Base-by-base conservation (phyloP, 768 basidiomycete species). In the Agaricus blazei region DNA sequence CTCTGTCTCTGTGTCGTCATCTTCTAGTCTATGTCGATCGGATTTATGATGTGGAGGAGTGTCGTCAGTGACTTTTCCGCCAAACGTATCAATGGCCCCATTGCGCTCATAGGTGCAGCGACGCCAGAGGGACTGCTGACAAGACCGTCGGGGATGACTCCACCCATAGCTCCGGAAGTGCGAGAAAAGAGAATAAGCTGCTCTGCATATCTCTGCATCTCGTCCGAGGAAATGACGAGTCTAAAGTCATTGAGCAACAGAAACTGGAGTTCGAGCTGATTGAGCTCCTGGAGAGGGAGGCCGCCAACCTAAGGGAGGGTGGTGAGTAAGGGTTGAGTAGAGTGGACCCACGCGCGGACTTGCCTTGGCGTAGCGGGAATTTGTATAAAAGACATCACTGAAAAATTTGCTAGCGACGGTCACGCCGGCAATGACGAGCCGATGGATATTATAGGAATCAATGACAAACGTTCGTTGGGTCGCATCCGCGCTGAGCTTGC, bases 391-490 rank as follows among this genome's bases (percentile, higher is more conserved):
- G 3, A 99, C 93, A 68, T 98, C 97, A 53, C 87, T 90, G 67
- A 98, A 98, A 68, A 98, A 99, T 71, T 99, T 99, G 75, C 90
- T 93, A 24, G 96, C 96, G n/a, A 99, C 96, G 2, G 97, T 98
- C 45, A 99, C 91, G 9, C 97, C 97, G 0, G 97, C 94, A 59
- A 99, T 98, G 64, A 98, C 90, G 42, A 99, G 79, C 46, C 97
- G 82, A 70, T 99, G 97, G 26, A 99, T 89, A 66, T 99, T 99
- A 72, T 86, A 98, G 45, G 88, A 90, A 71, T 99, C 97, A 66
- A 99, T 98, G 19, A 95, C 89, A 65, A 99, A 97, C 11, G 74
- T 69, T 60, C 79, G 61, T 51, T 75, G 71, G 46, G 80, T 72
- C 52, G 82, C 71, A 49, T 81, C 78, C 26, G 67, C 72, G 54